Base-by-base conservation (phyloP, 129 eudicot species). In the Flaveria ramosissima region DNA sequence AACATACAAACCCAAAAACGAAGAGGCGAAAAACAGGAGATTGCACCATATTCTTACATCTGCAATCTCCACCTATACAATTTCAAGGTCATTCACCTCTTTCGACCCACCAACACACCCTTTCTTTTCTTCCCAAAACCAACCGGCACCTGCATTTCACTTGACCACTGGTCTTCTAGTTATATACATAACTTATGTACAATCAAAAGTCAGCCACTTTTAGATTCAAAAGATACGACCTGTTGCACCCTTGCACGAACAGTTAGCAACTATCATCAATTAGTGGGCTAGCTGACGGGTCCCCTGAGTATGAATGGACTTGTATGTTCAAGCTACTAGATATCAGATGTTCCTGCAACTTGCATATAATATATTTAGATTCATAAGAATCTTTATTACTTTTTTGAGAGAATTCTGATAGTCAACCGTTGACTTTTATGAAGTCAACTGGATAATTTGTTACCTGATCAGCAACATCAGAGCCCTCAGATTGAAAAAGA, bases 391-490 rank as follows among this genome's bases (percentile, higher is more conserved):
- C 26, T 32, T 36, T 15, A 13, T 9, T 15, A 0, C 8, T 12
- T 42, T 8, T 8, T 4, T 14, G 2, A 15, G 0, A 43, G 11
- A 21, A 64, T 20, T 2, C 27, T n/a, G 43, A 52, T 60, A 42
- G 19, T 60, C 43, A 32, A 17, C 15, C 12, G 24, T 60, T 13
- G 41, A 78, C 42, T 70, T 36, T 65, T 42, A 39, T 55, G 32
- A 77, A 77, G 68, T 55, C 67, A 16, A 10, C 10, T 43, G 46
- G 71, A 13, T 62, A 59, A 43, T 47, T 64, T 41, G 16, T 41
- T 78, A 93, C 97, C 98, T 89, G 89, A 52, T 89, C 91, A 46
- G 77, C 83, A 50, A 72, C 78, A n/a, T 82, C 86, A 4, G 82
- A 63, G 59, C 86, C 84, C 11, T 85, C 96, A 0, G 93, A 81